Percentiles rank a stretch among this genome's conserved stretches.
Evolutionary conservation across 169 alveolate species (phyloP).

Genomic region (Plasmodium billcollinsi): DNA sequence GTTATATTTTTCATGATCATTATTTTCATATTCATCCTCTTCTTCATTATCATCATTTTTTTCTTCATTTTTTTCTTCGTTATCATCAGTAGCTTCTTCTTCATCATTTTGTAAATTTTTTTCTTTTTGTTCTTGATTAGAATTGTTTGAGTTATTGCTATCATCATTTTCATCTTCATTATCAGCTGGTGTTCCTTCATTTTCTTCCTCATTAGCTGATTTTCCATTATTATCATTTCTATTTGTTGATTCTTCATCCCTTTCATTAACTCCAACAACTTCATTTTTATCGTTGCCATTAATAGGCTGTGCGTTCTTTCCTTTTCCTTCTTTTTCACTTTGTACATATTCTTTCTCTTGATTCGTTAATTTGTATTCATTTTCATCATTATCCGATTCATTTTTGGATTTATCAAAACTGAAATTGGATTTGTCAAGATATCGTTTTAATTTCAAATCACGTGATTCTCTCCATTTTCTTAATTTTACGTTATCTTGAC

Average conservation of each 20-base stretch:
- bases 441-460: slow-evolving; percentile 42
- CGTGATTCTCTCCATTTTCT: slow-evolving; percentile 84
- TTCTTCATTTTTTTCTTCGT: slow-evolving; percentile 13
- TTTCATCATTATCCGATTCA: slow-evolving; percentile 59
- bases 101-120: background rate
- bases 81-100: background rate
- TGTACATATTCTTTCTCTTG: slow-evolving; percentile 5
- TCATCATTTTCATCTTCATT: slow-evolving; percentile 8
- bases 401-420: slow-evolving; percentile 3
- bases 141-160: background rate
- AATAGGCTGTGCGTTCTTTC: no score
- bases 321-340: background rate
- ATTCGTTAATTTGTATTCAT: slow-evolving; percentile 31
- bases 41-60: slow-evolving; percentile 31
- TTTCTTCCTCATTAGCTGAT: background rate
- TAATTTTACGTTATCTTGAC: slow-evolving; percentile 78
- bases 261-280: slow-evolving; percentile 9
- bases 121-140: slow-evolving; percentile 5
- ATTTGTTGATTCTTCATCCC: background rate
- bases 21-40: slow-evolving; percentile 16
- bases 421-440: slow-evolving; percentile 29
- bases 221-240: background rate
- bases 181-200: background rate
- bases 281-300: background rate
- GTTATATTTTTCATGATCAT: background rate